Percentiles rank a stretch among this genome's conserved stretches.
Conservation (phyloP, 345 rosid genomes). For the Melaleuca alternifolia region DNA sequence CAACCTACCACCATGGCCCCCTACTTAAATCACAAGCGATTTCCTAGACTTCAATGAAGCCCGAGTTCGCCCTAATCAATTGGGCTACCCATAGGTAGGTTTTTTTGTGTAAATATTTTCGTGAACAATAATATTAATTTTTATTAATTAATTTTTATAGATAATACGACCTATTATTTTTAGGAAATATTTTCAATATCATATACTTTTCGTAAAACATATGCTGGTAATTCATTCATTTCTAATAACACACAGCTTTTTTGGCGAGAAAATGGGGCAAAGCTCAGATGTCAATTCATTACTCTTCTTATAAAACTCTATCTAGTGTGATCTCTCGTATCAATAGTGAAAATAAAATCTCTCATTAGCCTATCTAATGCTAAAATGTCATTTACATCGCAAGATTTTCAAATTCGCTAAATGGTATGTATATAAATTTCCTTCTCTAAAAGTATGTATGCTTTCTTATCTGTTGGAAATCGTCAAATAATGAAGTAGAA, state of each 20-base stretch:
- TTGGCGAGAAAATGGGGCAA: neutral
- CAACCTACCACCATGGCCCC: too few relatives aligned
- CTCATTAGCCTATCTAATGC: fast-evolving
- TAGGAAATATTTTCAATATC: fast-evolving
- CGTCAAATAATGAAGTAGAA: neutral
- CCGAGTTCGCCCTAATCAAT: too few relatives aligned
- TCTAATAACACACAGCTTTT: neutral
- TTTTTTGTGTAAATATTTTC: too few relatives aligned
- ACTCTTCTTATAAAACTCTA: neutral
- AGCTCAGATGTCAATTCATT: neutral
- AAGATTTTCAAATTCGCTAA: neutral
- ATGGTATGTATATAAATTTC: fast-evolving
- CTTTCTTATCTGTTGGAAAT: neutral
- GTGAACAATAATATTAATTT: neutral
- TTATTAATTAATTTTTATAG: neutral
- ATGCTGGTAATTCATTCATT: too few relatives aligned
- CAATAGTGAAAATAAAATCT: neutral
- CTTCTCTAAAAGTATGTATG: neutral
- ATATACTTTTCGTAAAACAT: fast-evolving
- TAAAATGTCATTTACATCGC: neutral
- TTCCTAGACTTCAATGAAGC: too few relatives aligned
- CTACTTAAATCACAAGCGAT: too few relatives aligned
- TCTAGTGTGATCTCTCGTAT: neutral
- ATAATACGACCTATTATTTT: neutral
- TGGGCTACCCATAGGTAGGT: too few relatives aligned